Base-by-base conservation (phyloP, 176 grass and related monocot species). In the Alopecurus myosuroides region DNA sequence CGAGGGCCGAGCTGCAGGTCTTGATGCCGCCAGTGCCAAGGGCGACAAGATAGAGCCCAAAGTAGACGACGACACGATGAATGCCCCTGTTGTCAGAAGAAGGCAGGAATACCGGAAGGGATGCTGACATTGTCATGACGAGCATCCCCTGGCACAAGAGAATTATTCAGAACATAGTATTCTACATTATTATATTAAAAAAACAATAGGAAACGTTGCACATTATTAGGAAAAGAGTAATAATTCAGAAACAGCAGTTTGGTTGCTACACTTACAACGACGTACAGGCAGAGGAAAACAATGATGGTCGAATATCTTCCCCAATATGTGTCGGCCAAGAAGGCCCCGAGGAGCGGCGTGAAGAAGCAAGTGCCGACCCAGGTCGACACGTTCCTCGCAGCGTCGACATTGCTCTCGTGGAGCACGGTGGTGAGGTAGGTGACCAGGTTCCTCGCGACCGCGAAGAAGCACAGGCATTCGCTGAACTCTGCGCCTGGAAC, bases 271-370 rank as follows among this genome's bases (percentile, higher is more conserved):
- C 69, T 72, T 72, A 73, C 70, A 25, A 2, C 0, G 7, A 41
- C 2, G 8, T 73, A 73, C 13, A 73, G 23, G 3, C 41, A 46
- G 8, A 73, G 70, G 70, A 73, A 73, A 26, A 73, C 41, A 4
- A 73, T 28, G 23, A 73, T 73, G 23, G 70, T 45, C 23, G 40
- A 28, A 17, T 73, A 73, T 73, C 70, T 73, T 28, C 70, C 70
- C 70, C 70, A 73, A 7, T 73, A 73, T 5, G 70, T 73, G 70
- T 73, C 68, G n/a, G 68, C 70, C 70, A 73, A 28, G 23, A 73
- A 73, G 12, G 70, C 70, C 9, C 70, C 70, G 7, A 73, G 0
- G 22, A 73, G 70, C 14, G 40, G 70, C 3, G 70, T 46, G 70
- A 73, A 73, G 70, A 73, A 73, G 41, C 70, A 73, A 7, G 40